These are phyloP conservation scores for Microcyclosporella mali DNA, from an alignment of 2,329 filamentous ascomycete species.

Conservation along the genomic window DNA sequence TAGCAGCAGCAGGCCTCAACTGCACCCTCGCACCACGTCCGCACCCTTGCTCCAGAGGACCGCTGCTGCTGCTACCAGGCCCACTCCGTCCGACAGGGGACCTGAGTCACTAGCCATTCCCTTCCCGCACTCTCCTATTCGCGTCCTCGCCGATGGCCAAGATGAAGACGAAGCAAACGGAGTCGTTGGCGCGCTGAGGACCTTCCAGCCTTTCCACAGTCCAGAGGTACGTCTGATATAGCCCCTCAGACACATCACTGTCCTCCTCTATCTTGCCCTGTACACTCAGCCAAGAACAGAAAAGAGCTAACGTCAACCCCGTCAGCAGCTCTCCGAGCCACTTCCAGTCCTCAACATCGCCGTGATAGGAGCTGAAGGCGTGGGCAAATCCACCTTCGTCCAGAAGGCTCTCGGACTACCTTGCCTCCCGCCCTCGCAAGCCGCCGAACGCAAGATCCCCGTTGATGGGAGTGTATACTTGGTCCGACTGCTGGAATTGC, in stretches of 20 bases:
- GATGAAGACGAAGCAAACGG: conserved; percentile 30
- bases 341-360: conserved; percentile 54
- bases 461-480: conserved; percentile 51
- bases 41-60: too few species aligned
- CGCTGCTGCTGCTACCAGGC: too few species aligned
- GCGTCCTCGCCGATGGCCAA: conserved; percentile 18
- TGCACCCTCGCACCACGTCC: too few species aligned
- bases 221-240: conserved; percentile 23
- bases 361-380: conserved; percentile 48
- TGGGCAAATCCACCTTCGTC: conserved; percentile 57
- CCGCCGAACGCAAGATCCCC: conserved; percentile 48
- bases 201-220: conserved; percentile 24
- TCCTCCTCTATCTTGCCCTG: neutral
- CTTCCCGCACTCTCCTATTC: neutral
- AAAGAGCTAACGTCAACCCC: neutral
- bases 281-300: neutral
- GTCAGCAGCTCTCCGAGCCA: conserved; percentile 22
- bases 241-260: neutral
- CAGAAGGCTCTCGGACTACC: conserved; percentile 51
- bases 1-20: too few species aligned
- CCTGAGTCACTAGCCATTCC: too few species aligned
- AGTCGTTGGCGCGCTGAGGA: conserved; percentile 25
- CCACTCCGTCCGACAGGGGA: too few species aligned
- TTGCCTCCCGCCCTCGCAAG: conserved; percentile 36
- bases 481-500: conserved; percentile 53